A percentile compares a stretch with the other conserved stretches of the same genome.
phyloP scores from a whole-genome alignment of 2,329 filamentous ascomycete genomes.

The Ascochyta koolunga region DNA sequence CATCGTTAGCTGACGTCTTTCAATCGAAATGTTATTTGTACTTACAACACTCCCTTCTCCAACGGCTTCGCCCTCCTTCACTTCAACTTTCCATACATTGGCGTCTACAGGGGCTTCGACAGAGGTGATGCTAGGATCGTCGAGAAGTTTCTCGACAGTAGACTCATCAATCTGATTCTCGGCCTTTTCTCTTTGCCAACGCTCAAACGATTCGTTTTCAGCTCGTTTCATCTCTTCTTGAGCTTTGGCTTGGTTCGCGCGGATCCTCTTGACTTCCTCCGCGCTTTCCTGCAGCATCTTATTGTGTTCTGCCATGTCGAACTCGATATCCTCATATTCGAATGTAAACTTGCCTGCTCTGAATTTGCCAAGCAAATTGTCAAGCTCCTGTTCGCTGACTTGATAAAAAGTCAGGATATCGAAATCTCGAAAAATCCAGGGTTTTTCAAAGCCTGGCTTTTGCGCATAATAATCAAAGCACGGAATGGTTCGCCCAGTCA shows the following conservation, averaged over 20 bases:
- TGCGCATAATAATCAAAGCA: constrained; percentile 61
- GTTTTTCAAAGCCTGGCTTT: constrained; percentile 57
- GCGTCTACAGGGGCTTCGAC: constrained; percentile 54
- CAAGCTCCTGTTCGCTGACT: constrained; percentile 60
- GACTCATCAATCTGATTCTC: constrained; percentile 55
- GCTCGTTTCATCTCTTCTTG: constrained; percentile 57
- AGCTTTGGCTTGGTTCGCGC: constrained; percentile 53
- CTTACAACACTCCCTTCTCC: constrained; percentile 41
- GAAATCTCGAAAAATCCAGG: constrained; percentile 64
- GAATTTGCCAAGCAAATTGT: constrained; percentile 56
- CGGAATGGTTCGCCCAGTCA: constrained; percentile 60
- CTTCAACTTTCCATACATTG: constrained; percentile 55
- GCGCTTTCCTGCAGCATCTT: constrained; percentile 53
- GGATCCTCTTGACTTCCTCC: constrained; percentile 56
- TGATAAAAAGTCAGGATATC: constrained; percentile 63
- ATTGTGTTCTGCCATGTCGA: constrained; percentile 64
- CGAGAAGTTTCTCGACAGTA: constrained; percentile 56
- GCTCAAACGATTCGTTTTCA: constrained; percentile 53
- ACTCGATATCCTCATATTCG: constrained; percentile 56
- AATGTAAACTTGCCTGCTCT: constrained; percentile 59
- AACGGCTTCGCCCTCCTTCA: constrained; percentile 47
- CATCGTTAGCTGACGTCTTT: constrained; percentile 2
- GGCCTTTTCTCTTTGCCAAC: constrained; percentile 53
- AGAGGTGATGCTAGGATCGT: constrained; percentile 48
- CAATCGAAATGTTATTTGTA: background rate